phyloP scores from a whole-genome alignment of 371 early-diverging fungal genomes.

The Mortierella sp. region DNA sequence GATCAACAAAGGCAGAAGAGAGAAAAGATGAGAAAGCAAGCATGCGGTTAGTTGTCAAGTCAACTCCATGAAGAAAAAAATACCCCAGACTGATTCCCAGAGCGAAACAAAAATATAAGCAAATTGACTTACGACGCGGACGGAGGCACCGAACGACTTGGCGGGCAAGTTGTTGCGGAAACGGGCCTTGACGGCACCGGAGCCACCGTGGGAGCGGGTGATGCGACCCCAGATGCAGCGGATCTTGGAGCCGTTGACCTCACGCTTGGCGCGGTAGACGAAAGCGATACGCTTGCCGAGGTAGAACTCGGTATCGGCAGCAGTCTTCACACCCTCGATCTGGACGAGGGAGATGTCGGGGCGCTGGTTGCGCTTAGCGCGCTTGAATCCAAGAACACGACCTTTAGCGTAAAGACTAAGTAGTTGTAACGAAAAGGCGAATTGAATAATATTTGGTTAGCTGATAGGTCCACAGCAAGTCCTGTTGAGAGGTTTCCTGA shows the following conservation, averaged over 20 bases:
- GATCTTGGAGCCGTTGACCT: slow-evolving; percentile 92
- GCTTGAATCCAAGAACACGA: slow-evolving; percentile 95
- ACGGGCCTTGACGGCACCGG: slow-evolving; percentile 96
- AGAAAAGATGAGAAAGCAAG: background rate
- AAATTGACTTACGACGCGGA: slow-evolving; percentile 87
- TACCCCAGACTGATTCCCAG: too few relatives aligned
- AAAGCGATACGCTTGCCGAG: slow-evolving; percentile 85
- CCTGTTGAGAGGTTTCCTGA: background rate
- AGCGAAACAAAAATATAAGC: slow-evolving; percentile 12
- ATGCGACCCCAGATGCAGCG: slow-evolving; percentile 98
- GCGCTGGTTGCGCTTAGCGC: slow-evolving; percentile 93
- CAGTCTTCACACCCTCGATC: slow-evolving; percentile 93
- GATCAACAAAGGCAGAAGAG: background rate
- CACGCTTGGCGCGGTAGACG: slow-evolving; percentile 91
- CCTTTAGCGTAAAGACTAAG: slow-evolving; percentile 97
- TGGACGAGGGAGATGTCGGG: slow-evolving; percentile 93
- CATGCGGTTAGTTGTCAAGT: background rate
- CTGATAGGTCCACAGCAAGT: background rate
- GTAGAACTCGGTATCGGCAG: slow-evolving; percentile 87
- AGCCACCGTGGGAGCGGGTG: slow-evolving; percentile 96
- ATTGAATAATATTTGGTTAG: background rate
- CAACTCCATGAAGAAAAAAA: background rate
- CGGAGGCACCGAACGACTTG: slow-evolving; percentile 91
- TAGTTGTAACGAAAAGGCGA: background rate
- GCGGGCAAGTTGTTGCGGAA: slow-evolving; percentile 98